A percentile compares a stretch with the other conserved stretches of the same genome.
These are phyloP conservation scores for Pseudogymnoascus sp. DNA, from an alignment of 2,329 filamentous ascomycete species.

Conservation along the genomic window DNA sequence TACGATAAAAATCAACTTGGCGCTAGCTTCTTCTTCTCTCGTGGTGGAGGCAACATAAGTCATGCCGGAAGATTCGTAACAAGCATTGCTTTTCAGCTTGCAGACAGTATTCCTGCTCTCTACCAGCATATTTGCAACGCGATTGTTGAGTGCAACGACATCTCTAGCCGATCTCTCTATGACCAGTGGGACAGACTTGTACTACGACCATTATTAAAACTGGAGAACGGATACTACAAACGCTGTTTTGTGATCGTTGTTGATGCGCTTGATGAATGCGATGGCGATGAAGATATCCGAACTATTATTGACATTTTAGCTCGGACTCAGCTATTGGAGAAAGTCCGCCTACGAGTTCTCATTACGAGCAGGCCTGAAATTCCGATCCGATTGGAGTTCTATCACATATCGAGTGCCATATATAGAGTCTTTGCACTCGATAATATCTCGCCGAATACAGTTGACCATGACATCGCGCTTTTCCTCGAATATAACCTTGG, in stretches of 20 bases:
- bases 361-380: slow-evolving; percentile 18
- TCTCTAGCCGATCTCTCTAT: slow-evolving; percentile 25
- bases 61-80: slow-evolving; percentile 26
- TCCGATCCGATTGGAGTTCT: slow-evolving; percentile 14
- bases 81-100: slow-evolving; percentile 25
- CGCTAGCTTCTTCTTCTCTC: slow-evolving; percentile 27
- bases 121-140: slow-evolving; percentile 12
- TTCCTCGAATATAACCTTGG: too few relatives aligned
- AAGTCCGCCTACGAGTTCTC: too few relatives aligned
- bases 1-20: slow-evolving; percentile 17
- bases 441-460: too few relatives aligned
- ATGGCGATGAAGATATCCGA: slow-evolving; percentile 15
- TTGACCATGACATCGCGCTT: too few relatives aligned
- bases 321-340: too few relatives aligned
- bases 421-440: too few relatives aligned
- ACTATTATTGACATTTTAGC: slow-evolving; percentile 9
- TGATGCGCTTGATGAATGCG: slow-evolving; percentile 28
- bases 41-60: slow-evolving; percentile 19
- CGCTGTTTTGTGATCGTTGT: slow-evolving; percentile 12
- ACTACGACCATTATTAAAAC: slow-evolving; percentile 28
- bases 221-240: too few relatives aligned
- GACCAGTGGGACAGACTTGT: slow-evolving; percentile 35
- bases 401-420: too few relatives aligned
- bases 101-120: slow-evolving; percentile 13
- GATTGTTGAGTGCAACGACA: slow-evolving; percentile 12